Base-by-base conservation (phyloP, 805 yeast genomes). In the Ogataea paraovalis region DNA sequence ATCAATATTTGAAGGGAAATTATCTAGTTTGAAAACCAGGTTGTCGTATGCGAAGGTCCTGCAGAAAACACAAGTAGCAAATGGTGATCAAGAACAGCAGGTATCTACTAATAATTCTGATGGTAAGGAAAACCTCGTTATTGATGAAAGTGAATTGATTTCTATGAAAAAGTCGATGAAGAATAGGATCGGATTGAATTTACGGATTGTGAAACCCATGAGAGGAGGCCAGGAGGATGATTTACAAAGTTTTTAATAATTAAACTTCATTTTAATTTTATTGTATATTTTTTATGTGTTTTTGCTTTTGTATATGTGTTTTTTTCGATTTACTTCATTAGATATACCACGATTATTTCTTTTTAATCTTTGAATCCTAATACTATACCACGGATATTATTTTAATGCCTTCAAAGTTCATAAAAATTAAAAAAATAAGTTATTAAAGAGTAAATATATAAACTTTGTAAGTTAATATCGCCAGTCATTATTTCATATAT, bases 181-280 rank as follows among this genome's bases (percentile, higher is more conserved):
- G 34, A 56, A 47, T 30, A 68, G 70, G 50, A 66, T 68, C 19
- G 85, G 85, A 1, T 64, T 80, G 42, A 79, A 80, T 59, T 66
- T 82, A 50, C 66, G 80, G 44, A 83, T 84, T 7, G 79, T 83
- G 18, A 82, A 81, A 60, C 66, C 66, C 14, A 51, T 58, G 56
- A 48, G 62, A 41, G 64, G 64, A 3, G 60, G 60, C 1, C 60
- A 55, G 42, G 58, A 55, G 19, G 51, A 48, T 22, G 53, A 49
- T 10, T 51, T 44, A 18, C n/a, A 34, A 12, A n/a, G 30, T 14
- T 18, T 21, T 20, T 37, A n/a, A 12, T 10, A 4, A 25, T 25
- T 25, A 25, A 7, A 7, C 10, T 25, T 25, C 10, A 25, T 25
- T 25, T 25, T 25, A 7, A 25, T 25, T 25, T 30, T 10, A 30